Percentiles rank a stretch among this genome's conserved stretches.
Conservation (phyloP, 345 rosid species). For the Erucastrum elatum region DNA sequence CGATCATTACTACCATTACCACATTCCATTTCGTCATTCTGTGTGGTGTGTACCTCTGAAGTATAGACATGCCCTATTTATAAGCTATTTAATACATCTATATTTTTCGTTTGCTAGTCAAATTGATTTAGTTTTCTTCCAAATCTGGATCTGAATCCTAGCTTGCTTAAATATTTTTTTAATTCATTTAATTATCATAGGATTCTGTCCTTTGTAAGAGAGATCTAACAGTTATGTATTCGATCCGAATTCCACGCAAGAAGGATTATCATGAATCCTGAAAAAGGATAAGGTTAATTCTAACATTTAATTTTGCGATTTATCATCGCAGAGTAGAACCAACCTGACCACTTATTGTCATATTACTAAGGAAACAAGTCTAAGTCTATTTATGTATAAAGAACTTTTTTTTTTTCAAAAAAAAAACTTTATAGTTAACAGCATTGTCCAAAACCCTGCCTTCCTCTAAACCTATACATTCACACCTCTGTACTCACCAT, state of each 20-base stretch:
- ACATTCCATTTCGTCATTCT: conserved; percentile 5
- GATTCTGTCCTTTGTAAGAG: not conserved
- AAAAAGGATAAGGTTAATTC: not conserved
- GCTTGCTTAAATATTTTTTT: not conserved
- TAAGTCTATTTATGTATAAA: too few relatives aligned
- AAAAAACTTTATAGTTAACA: too few relatives aligned
- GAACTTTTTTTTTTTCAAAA: too few relatives aligned
- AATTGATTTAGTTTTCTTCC: not conserved
- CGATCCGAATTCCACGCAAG: not conserved
- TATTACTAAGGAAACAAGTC: not conserved
- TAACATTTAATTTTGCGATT: not conserved
- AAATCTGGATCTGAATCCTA: conserved; percentile 1
- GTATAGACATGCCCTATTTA: not conserved
- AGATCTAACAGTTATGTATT: not conserved
- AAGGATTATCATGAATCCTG: not conserved
- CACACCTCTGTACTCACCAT: too few relatives aligned
- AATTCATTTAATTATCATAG: not conserved
- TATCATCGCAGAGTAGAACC: not conserved
- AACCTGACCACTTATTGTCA: not conserved
- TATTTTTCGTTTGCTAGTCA: not conserved
- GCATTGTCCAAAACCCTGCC: too few relatives aligned
- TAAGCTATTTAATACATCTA: not conserved
- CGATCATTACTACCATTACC: not conserved
- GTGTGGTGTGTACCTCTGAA: not conserved
- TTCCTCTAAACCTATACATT: too few relatives aligned